Percentiles rank a stretch among this genome's conserved stretches.
phyloP scores from a whole-genome alignment of 106 monocot genomes.

The Phalaenopsis equestris region DNA sequence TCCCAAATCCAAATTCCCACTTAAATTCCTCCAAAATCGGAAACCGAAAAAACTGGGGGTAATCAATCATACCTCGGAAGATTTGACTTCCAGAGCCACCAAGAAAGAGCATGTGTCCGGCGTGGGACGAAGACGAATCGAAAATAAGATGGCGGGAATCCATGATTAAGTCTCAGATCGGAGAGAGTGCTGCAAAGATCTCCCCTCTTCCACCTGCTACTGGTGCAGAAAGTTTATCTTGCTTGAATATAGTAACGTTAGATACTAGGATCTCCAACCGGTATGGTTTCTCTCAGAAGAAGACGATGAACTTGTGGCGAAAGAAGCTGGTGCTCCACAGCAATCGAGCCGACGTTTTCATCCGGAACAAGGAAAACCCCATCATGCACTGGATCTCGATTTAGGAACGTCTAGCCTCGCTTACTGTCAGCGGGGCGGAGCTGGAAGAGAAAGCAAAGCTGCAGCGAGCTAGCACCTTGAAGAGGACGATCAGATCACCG shows the following conservation, averaged over 20 bases:
- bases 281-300: constrained; percentile 8
- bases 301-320: constrained; percentile 66
- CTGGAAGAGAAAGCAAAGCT: not conserved
- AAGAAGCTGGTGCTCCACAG: constrained; percentile 93
- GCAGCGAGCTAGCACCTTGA: not conserved
- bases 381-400: constrained; percentile 34
- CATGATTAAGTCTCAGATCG: constrained; percentile 22
- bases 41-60: not conserved
- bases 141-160: constrained; percentile 55
- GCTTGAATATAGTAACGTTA: not conserved
- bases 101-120: constrained; percentile 34
- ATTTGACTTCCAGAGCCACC: constrained; percentile 25
- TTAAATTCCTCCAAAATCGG: not conserved
- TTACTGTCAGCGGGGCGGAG: not conserved
- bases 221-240: not conserved
- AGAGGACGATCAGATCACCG: not conserved
- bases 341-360: constrained; percentile 69
- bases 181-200: constrained; percentile 5
- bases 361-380: constrained; percentile 83
- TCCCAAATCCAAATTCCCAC: constrained; percentile 11
- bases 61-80: constrained; percentile 27
- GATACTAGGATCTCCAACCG: not conserved
- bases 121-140: constrained; percentile 24
- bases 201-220: not conserved
- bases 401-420: not conserved